phyloP scores from a whole-genome alignment of 2,329 filamentous ascomycete genomes.

The Dothistroma pini region DNA sequence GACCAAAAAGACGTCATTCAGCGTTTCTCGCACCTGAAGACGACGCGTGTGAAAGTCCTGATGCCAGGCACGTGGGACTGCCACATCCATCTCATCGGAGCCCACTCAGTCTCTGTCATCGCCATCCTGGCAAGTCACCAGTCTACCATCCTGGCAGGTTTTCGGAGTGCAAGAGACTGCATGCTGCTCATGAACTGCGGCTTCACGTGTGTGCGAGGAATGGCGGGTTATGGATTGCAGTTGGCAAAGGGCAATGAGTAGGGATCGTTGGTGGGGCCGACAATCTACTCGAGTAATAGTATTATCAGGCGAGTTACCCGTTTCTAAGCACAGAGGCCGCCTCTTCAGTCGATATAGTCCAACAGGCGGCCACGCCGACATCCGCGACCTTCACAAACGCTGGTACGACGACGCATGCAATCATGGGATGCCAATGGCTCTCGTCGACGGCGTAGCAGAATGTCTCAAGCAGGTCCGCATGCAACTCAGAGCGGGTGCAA shows the following conservation, averaged over 20 bases:
- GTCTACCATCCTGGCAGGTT: constrained; percentile 38
- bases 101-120: constrained; percentile 24
- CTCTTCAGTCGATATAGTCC: constrained; percentile 27
- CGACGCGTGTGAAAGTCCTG: constrained; percentile 41
- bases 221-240: constrained; percentile 48
- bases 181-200: constrained; percentile 45
- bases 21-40: constrained; percentile 21
- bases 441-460: constrained; percentile 48
- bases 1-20: constrained; percentile 14
- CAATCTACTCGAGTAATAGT: constrained; percentile 47
- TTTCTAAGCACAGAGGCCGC: neutral
- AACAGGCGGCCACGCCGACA: constrained; percentile 50
- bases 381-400: constrained; percentile 38
- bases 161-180: constrained; percentile 42
- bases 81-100: constrained; percentile 49
- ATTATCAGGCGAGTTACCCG: constrained; percentile 33
- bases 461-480: constrained; percentile 44
- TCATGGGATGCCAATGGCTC: constrained; percentile 34
- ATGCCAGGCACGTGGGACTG: constrained; percentile 55
- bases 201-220: constrained; percentile 51
- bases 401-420: constrained; percentile 34
- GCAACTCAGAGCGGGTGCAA: constrained; percentile 46
- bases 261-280: constrained; percentile 46
- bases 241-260: constrained; percentile 43
- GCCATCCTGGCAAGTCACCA: constrained; percentile 26